These are phyloP conservation scores for Aureobasidium mangrovei DNA, from an alignment of 2,329 filamentous ascomycete species.

Conservation along the genomic window DNA sequence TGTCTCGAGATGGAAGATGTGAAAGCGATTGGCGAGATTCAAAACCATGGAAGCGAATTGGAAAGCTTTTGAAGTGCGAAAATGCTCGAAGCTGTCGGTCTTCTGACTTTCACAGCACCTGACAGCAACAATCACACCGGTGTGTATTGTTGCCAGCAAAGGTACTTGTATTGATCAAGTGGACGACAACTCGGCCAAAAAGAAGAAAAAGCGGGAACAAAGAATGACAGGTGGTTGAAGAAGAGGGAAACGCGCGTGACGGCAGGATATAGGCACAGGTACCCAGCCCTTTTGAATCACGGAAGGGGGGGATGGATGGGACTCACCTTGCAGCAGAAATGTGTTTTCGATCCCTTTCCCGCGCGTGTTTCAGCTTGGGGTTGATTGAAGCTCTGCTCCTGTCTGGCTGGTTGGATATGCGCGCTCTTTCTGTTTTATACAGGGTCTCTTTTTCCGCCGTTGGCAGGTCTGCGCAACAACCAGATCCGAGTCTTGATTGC, in stretches of 20 bases:
- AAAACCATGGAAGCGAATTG: constrained; percentile 9
- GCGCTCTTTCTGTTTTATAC: constrained; percentile 10
- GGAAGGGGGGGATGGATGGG: constrained; percentile 6
- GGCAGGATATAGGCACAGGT: not conserved
- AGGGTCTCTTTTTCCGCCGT: constrained; percentile 6
- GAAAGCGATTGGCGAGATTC: constrained; percentile 7
- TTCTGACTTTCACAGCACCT: constrained; percentile 11
- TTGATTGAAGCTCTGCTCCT: constrained; percentile 13
- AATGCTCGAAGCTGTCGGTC: constrained; percentile 5
- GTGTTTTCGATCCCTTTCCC: constrained; percentile 13
- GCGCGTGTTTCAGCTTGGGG: constrained; percentile 14
- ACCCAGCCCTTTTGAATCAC: constrained; percentile 2
- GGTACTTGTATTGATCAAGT: constrained; percentile 12
- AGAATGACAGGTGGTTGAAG: constrained; percentile 1
- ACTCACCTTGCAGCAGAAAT: constrained; percentile 14
- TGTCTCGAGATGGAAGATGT: not conserved
- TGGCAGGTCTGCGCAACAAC: constrained; percentile 9
- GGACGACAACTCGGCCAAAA: constrained; percentile 4
- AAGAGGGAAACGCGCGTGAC: constrained; percentile 6
- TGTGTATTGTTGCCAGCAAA: constrained; percentile 12
- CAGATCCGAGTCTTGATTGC: constrained; percentile 11
- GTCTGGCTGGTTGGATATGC: constrained; percentile 10
- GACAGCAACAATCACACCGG: constrained; percentile 13
- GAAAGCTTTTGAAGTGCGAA: constrained; percentile 7
- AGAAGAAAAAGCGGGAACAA: constrained; percentile 9